A percentile compares a stretch with the other conserved stretches of the same genome.
These are phyloP conservation scores for Protea cynaroides DNA, from an alignment of 164 flowering plant genomes.

Conservation along the genomic window DNA sequence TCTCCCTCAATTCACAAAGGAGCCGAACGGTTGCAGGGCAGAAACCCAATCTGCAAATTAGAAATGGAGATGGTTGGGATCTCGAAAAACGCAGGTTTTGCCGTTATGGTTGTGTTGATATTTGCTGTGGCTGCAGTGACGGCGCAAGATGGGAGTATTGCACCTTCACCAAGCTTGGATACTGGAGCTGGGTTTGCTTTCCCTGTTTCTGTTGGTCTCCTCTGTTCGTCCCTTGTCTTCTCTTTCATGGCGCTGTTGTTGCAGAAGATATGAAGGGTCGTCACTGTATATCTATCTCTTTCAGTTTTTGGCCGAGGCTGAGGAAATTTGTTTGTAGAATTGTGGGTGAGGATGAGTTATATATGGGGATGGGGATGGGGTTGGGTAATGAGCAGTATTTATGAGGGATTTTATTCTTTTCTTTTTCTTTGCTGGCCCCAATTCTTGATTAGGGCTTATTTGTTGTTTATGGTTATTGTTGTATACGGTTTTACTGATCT, in stretches of 20 bases:
- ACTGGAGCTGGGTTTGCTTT: constrained; percentile 1
- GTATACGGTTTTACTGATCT: too few species aligned
- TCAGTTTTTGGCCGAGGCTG: too few species aligned
- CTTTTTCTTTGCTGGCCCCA: not conserved
- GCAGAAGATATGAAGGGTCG: not conserved
- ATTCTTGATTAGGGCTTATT: not conserved
- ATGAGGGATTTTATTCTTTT: too few species aligned
- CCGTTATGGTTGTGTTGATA: not conserved
- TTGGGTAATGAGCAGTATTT: not conserved
- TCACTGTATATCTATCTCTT: not conserved
- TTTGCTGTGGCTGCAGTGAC: not conserved
- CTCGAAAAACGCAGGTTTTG: not conserved
- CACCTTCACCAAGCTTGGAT: not conserved
- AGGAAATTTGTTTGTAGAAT: too few species aligned
- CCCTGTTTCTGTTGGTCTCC: not conserved
- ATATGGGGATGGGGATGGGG: not conserved
- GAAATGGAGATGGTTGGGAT: not conserved
- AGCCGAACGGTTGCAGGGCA: too few species aligned
- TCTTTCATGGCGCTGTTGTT: not conserved
- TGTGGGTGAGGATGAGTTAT: too few species aligned
- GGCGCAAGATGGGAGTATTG: not conserved
- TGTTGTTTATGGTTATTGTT: not conserved
- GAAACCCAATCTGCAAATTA: not conserved
- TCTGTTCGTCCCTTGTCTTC: not conserved
- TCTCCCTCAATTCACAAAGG: not conserved